Conservation (phyloP, 352 stramenopile species). For the Thraustochytrium sp. region DNA sequence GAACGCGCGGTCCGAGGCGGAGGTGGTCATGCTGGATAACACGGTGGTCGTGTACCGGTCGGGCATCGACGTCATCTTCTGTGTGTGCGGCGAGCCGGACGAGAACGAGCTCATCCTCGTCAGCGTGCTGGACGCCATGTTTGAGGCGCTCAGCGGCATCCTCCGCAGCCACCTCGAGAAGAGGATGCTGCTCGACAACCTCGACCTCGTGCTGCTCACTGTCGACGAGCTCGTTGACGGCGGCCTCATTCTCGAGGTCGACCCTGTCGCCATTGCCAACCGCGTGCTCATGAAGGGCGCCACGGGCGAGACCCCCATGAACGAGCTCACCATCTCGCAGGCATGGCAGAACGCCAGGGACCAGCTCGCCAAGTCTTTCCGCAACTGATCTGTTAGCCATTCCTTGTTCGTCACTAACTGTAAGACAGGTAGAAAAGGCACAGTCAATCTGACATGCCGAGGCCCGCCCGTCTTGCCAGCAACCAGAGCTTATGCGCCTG, state of each 20-base stretch:
- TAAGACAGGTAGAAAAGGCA: background rate
- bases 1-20: slow-evolving; percentile 71
- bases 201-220: slow-evolving; percentile 76
- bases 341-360: slow-evolving; percentile 40
- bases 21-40: slow-evolving; percentile 80
- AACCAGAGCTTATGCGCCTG: too few relatives aligned
- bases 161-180: slow-evolving; percentile 74
- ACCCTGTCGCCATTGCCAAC: slow-evolving; percentile 77
- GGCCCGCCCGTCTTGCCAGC: too few relatives aligned
- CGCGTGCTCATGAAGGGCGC: slow-evolving; percentile 74
- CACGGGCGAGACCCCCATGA: slow-evolving; percentile 31
- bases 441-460: background rate
- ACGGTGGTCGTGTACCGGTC: slow-evolving; percentile 78
- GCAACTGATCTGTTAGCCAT: background rate
- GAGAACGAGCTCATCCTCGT: slow-evolving; percentile 82
- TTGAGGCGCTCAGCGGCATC: slow-evolving; percentile 71
- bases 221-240: slow-evolving; percentile 81
- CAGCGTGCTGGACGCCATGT: slow-evolving; percentile 71
- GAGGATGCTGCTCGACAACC: slow-evolving; percentile 79
- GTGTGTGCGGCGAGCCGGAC: slow-evolving; percentile 68
- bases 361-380: slow-evolving; percentile 45
- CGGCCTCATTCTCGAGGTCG: slow-evolving; percentile 75
- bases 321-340: slow-evolving; percentile 45
- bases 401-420: background rate
- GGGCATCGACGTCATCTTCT: slow-evolving; percentile 75